Evolutionary conservation across 192 early-diverging fungal genomes (phyloP).

Genomic region (Coemansia sp.): DNA sequence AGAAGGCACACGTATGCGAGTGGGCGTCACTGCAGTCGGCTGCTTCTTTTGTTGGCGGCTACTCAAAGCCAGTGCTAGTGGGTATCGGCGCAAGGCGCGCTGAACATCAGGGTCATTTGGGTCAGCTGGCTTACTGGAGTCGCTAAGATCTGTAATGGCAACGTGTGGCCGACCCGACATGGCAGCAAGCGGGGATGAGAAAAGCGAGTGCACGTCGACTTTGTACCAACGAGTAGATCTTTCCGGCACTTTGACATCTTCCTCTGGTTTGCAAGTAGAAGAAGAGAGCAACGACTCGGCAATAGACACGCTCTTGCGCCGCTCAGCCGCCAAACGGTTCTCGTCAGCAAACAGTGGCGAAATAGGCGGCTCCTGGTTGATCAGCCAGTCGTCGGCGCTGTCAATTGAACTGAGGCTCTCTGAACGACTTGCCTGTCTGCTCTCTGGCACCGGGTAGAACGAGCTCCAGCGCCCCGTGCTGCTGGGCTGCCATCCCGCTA

Average conservation of each 20-base stretch:
- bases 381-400: slow-evolving; percentile 35
- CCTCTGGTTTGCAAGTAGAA: not conserved
- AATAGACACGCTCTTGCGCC: not conserved
- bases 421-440: not conserved
- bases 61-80: slow-evolving; percentile 16
- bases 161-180: slow-evolving; percentile 14
- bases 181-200: slow-evolving; percentile 22
- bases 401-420: slow-evolving; percentile 9
- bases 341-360: slow-evolving; percentile 46
- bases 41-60: not conserved
- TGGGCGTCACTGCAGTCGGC: slow-evolving; percentile 1
- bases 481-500: slow-evolving; percentile 20
- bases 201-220: slow-evolving; percentile 38
- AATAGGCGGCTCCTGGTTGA: slow-evolving; percentile 41
- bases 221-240: slow-evolving; percentile 23
- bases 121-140: slow-evolving; percentile 1
- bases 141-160: slow-evolving; percentile 25
- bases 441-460: not conserved
- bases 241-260: not conserved
- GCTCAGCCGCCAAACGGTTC: slow-evolving; percentile 7
- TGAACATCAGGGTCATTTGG: slow-evolving; percentile 10
- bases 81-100: slow-evolving; percentile 14
- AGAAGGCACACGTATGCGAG: slow-evolving; percentile 24
- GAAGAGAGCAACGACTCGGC: not conserved
- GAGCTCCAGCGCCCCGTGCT: not conserved